Percentiles rank a stretch among this genome's conserved stretches.
Conservation (phyloP, 768 basidiomycete species). For the Leccinum obscurum region DNA sequence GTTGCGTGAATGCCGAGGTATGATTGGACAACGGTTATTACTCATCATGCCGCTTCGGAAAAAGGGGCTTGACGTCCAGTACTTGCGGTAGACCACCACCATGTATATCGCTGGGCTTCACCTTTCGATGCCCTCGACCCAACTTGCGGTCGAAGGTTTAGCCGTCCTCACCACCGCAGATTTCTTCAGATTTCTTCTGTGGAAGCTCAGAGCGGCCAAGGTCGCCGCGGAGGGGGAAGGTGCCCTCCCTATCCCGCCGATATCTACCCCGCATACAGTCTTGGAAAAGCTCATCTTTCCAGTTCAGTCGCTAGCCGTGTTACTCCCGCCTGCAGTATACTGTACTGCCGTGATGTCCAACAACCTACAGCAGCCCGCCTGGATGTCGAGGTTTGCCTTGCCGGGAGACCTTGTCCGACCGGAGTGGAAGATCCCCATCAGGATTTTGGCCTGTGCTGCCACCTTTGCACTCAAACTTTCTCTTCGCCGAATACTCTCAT, state of each 20-base stretch:
- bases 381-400: slow-evolving; percentile 32
- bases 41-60: slow-evolving; percentile 15
- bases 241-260: slow-evolving; percentile 19
- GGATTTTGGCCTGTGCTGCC: slow-evolving; percentile 30
- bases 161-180: slow-evolving; percentile 28
- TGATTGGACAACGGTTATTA: slow-evolving; percentile 1
- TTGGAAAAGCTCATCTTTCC: slow-evolving; percentile 31
- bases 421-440: slow-evolving; percentile 26
- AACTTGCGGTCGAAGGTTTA: slow-evolving; percentile 23
- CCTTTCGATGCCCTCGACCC: slow-evolving; percentile 9
- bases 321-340: slow-evolving; percentile 32
- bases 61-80: slow-evolving; percentile 15
- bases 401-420: slow-evolving; percentile 23
- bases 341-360: slow-evolving; percentile 29
- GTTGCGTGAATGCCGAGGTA: not conserved
- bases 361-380: slow-evolving; percentile 36
- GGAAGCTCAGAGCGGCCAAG: slow-evolving; percentile 3
- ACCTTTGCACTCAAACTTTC: slow-evolving; percentile 19
- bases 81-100: slow-evolving; percentile 14
- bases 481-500: slow-evolving; percentile 10
- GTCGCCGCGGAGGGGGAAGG: slow-evolving; percentile 12
- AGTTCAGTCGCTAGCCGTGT: slow-evolving; percentile 24
- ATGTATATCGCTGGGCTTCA: slow-evolving; percentile 33
- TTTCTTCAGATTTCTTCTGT: slow-evolving; percentile 22
- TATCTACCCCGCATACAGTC: slow-evolving; percentile 16